phyloP scores from a whole-genome alignment of 1,284 basidiomycete genomes.

The Pseudomicrostroma phylloplanum region DNA sequence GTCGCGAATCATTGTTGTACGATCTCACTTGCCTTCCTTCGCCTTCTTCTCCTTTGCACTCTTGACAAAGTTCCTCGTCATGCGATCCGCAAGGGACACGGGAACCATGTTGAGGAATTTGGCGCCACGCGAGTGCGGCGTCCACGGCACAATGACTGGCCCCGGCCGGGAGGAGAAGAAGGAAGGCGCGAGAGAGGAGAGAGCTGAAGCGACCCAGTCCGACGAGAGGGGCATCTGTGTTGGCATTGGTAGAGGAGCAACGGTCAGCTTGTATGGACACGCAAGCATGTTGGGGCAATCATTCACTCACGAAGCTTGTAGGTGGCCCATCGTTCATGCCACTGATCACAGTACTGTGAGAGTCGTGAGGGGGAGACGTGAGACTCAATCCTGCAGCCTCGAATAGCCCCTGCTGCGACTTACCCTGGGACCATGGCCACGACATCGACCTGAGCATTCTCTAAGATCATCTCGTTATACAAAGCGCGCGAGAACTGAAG shows the following conservation, averaged over 20 bases:
- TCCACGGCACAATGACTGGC: conserved; percentile 13
- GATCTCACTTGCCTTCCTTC: not conserved
- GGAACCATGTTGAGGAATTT: conserved; percentile 2
- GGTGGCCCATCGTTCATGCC: conserved; percentile 14
- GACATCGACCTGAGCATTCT: conserved; percentile 10
- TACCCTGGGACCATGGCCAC: conserved; percentile 9
- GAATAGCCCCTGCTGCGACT: too few species aligned
- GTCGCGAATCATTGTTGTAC: too few species aligned
- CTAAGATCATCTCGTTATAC: conserved; percentile 9
- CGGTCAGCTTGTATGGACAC: too few species aligned
- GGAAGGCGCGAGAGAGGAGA: conserved; percentile 8
- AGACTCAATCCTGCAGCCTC: too few species aligned
- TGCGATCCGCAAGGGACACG: not conserved
- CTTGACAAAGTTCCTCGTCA: conserved; percentile 5
- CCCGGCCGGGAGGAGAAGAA: conserved; percentile 9
- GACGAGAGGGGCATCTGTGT: conserved; percentile 2
- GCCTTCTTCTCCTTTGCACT: not conserved
- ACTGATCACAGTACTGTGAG: conserved; percentile 7
- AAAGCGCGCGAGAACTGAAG: conserved; percentile 10
- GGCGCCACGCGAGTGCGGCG: conserved; percentile 7
- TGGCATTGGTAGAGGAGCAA: not conserved
- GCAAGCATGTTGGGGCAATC: not conserved
- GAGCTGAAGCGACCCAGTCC: conserved; percentile 13
- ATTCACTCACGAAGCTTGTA: conserved; percentile 9
- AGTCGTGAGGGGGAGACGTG: too few species aligned